Evolutionary conservation across 2,329 filamentous ascomycete species (phyloP), one percentile per base, ranked within the genome.

Genomic region (Bisporella sp.): DNA sequence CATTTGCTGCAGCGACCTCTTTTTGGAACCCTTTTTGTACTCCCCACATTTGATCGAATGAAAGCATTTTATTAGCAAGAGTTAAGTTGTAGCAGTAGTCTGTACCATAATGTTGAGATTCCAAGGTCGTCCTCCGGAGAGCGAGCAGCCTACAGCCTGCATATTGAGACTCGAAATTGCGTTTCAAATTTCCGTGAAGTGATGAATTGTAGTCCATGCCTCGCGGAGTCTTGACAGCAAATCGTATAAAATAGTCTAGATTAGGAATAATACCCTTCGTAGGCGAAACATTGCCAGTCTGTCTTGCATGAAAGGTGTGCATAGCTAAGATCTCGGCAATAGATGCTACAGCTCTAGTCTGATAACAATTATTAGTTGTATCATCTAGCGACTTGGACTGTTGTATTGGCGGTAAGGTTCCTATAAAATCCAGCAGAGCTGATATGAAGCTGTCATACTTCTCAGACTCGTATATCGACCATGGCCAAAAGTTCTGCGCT

Each of bases 401-500:
- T 5, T 74, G 68, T 1, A 77, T 73, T 4, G 79, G 67, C 51
- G 74, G 74, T 28, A 87, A 68, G 4, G 73, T 69, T 8, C 76
- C 78, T 33, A 93, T 77, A 64, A 89, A 93, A 4, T 77, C 74
- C 13, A 87, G 78, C 13, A 96, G 76, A 49, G 81, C 80, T 41
- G 81, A 74, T 50, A 96, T 77, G 61, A 96, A 92, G 0, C 75
- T 73, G 1, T 79, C 76, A 60, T 95, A 87, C 52, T 84, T 84
- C 54, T 86, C 81, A 35, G 95, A 72, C 39, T 86, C 83, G 50
- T 88, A 85, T 50, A 95, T 90, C 1, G 89, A 91, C 89, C 92
- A 96, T 1, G 91, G 87, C 92, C 92, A 97, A 64, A 90, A 88
- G 66, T 96, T 93, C 64, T 96, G 91, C 4, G 92, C 88, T 3